Conservation (phyloP, 306 rosid species). For the Castanea crenata region DNA sequence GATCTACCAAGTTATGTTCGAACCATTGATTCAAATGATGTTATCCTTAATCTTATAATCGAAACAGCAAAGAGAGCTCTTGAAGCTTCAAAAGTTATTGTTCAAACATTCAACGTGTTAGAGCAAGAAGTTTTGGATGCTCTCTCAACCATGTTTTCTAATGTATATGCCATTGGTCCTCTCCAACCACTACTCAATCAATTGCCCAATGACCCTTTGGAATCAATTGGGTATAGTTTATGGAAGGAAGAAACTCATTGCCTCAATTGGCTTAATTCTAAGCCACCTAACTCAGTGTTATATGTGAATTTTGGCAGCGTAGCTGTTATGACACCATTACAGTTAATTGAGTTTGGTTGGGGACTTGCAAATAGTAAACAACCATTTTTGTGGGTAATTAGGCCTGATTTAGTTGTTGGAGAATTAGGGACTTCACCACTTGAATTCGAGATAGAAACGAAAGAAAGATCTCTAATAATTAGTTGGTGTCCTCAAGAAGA, state of each 20-base stretch:
- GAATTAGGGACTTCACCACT: background rate
- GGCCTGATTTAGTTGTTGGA: background rate
- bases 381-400: slow-evolving; percentile 14
- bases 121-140: no score
- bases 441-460: background rate
- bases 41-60: no score
- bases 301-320: no score
- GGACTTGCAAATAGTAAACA: background rate
- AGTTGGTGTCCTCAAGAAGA: slow-evolving; percentile 17
- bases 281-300: background rate
- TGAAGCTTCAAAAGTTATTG: no score
- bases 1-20: no score
- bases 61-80: no score
- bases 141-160: no score
- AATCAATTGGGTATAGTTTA: background rate
- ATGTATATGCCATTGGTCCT: slow-evolving; percentile 6
- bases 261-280: slow-evolving; percentile 7
- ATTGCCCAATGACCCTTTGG: background rate
- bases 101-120: no score
- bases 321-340: no score
- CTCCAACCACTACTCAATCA: background rate
- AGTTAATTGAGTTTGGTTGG: no score
- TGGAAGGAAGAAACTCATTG: slow-evolving; percentile 16
- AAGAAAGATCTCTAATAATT: slow-evolving; percentile 3
- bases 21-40: no score